A percentile compares a stretch with the other conserved stretches of the same genome.
phyloP scores from a whole-genome alignment of 768 basidiomycete species.

The Stropharia rugosoannulata region DNA sequence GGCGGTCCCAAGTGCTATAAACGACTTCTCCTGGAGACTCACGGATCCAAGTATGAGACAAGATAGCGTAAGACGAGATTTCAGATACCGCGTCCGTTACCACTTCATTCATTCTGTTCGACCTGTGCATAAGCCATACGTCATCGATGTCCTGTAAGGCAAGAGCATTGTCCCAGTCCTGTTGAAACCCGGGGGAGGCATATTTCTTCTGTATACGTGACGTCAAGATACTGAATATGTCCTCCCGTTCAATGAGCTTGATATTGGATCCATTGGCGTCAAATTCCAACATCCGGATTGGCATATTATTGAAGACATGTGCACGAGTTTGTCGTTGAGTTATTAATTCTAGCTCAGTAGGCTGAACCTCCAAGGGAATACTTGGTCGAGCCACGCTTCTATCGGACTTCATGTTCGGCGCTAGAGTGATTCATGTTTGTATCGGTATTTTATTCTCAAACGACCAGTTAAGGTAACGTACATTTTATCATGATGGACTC shows the following conservation, averaged over 20 bases:
- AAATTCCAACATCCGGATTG: not conserved
- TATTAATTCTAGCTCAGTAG: too few species aligned
- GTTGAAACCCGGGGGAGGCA: not conserved
- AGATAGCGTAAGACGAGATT: not conserved
- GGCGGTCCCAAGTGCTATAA: not conserved
- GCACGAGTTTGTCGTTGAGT: too few species aligned
- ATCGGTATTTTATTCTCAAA: too few species aligned
- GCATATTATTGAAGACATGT: not conserved
- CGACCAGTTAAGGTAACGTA: too few species aligned
- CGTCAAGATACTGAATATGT: not conserved
- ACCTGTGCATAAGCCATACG: not conserved
- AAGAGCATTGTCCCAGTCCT: not conserved
- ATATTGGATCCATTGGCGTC: not conserved
- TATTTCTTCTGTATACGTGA: not conserved
- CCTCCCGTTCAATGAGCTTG: not conserved
- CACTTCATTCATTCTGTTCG: not conserved
- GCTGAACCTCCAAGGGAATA: too few species aligned
- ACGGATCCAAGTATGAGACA: constrained; percentile 2
- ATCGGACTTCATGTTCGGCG: too few species aligned
- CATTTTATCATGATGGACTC: too few species aligned
- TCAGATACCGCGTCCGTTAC: not conserved
- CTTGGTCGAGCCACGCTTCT: too few species aligned
- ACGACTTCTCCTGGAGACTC: not conserved
- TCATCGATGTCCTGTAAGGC: not conserved
- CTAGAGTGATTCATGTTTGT: too few species aligned